phyloP scores from a whole-genome alignment of 345 rosid genomes.

The Conringia planisiliqua region DNA sequence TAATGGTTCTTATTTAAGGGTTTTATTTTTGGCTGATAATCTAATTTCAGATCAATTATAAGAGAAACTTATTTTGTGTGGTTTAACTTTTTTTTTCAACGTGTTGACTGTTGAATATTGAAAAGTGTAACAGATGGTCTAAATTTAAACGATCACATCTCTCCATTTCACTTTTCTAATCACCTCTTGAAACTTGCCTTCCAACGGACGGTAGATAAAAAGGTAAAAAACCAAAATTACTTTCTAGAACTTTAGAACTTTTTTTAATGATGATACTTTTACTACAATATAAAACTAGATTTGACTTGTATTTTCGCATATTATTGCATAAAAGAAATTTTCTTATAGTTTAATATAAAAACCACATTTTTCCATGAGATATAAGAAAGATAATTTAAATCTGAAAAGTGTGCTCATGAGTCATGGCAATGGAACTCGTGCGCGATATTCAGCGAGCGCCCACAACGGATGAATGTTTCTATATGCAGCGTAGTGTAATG shows the following conservation, averaged over 20 bases:
- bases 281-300: neutral
- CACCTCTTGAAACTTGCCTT: conserved; percentile 24
- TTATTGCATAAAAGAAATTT: neutral
- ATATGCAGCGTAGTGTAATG: conserved; percentile 63
- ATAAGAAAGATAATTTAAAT: neutral
- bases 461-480: conserved; percentile 57
- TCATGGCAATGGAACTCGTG: conserved; percentile 36
- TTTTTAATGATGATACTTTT: neutral
- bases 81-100: conserved; percentile 7
- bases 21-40: conserved; percentile 30
- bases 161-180: neutral
- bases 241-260: neutral
- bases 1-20: conserved; percentile 23
- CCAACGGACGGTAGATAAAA: conserved; percentile 3
- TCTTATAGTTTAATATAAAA: neutral
- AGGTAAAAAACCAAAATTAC: neutral
- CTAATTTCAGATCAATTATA: conserved; percentile 26
- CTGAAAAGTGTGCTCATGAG: neutral
- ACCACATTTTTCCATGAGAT: neutral
- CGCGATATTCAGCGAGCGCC: conserved; percentile 54
- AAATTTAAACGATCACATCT: neutral
- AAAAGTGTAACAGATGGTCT: conserved; percentile 13
- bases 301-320: neutral
- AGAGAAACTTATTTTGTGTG: neutral
- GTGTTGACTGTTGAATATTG: neutral